Evolutionary conservation across 1,139 yeast species (phyloP).

Genomic region (Kurtzmaniella natalensis): DNA sequence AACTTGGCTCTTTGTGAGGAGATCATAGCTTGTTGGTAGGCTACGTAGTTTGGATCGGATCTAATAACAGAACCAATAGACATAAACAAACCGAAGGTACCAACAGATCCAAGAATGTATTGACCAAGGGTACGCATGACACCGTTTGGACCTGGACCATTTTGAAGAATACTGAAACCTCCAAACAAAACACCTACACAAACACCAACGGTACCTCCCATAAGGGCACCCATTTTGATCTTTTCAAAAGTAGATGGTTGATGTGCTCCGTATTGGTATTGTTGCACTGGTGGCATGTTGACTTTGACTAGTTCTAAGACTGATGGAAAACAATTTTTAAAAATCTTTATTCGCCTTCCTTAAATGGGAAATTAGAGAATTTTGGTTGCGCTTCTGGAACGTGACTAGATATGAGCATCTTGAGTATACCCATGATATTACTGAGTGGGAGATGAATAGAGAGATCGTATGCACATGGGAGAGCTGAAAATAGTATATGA

Average conservation of each 20-base stretch:
- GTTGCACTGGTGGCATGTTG: slow-evolving; percentile 81
- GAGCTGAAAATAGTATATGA: too few relatives aligned
- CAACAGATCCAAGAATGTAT: slow-evolving; percentile 94
- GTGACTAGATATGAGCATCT: too few relatives aligned
- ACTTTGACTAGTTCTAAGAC: too few relatives aligned
- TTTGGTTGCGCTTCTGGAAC: too few relatives aligned
- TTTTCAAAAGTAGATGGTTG: slow-evolving; percentile 91
- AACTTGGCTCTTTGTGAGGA: slow-evolving; percentile 32
- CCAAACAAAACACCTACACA: slow-evolving; percentile 95
- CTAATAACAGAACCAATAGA: slow-evolving; percentile 91
- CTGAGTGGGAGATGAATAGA: too few relatives aligned
- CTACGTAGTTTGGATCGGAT: slow-evolving; percentile 55
- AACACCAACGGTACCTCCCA: slow-evolving; percentile 96
- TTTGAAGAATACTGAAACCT: slow-evolving; percentile 83
- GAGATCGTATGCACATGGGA: too few relatives aligned
- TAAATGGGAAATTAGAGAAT: too few relatives aligned
- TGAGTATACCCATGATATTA: too few relatives aligned
- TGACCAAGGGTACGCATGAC: slow-evolving; percentile 95
- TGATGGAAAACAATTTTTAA: too few relatives aligned
- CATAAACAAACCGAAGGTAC: slow-evolving; percentile 95
- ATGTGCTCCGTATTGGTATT: slow-evolving; percentile 64
- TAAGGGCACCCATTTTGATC: slow-evolving; percentile 96
- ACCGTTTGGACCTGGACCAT: slow-evolving; percentile 99
- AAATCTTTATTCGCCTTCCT: too few relatives aligned
- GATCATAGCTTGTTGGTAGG: slow-evolving; percentile 36